These are phyloP conservation scores for Sphaerulina vaccinii DNA, from an alignment of 2,329 filamentous ascomycete genomes.

Conservation along the genomic window DNA sequence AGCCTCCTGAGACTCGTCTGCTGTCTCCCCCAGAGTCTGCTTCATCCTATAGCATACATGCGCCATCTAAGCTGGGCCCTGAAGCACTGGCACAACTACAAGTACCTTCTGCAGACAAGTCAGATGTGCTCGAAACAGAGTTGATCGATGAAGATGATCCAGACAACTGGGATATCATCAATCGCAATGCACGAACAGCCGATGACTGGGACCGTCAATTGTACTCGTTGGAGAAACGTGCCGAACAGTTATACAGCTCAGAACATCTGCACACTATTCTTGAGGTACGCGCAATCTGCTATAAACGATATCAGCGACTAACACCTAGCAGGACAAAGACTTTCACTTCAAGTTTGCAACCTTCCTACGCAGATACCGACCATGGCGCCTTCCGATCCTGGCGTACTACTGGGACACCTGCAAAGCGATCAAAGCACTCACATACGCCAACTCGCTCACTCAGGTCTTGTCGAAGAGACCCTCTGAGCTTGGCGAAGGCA, in stretches of 20 bases:
- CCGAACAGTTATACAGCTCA: slow-evolving; percentile 15
- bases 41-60: slow-evolving; percentile 3
- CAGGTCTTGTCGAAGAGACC: slow-evolving; percentile 47
- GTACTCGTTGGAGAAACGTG: slow-evolving; percentile 16
- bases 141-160: slow-evolving; percentile 14
- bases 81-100: slow-evolving; percentile 15
- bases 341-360: slow-evolving; percentile 15
- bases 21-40: slow-evolving; percentile 7
- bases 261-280: slow-evolving; percentile 17
- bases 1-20: not conserved
- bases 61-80: slow-evolving; percentile 6
- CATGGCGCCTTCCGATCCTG: slow-evolving; percentile 12
- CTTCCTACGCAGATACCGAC: slow-evolving; percentile 16
- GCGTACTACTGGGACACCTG: slow-evolving; percentile 13
- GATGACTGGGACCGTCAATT: slow-evolving; percentile 13
- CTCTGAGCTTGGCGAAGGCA: not conserved
- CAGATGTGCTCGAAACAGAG: slow-evolving; percentile 13
- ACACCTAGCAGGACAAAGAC: slow-evolving; percentile 11
- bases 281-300: no score
- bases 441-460: slow-evolving; percentile 67
- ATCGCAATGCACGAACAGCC: slow-evolving; percentile 6
- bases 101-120: slow-evolving; percentile 13
- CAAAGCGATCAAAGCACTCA: slow-evolving; percentile 68
- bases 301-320: no score
- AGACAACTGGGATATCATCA: slow-evolving; percentile 18